Percentiles rank a stretch among this genome's conserved stretches.
Conservation (phyloP, 1,139 yeast genomes). For the Kazachstania sp. region DNA sequence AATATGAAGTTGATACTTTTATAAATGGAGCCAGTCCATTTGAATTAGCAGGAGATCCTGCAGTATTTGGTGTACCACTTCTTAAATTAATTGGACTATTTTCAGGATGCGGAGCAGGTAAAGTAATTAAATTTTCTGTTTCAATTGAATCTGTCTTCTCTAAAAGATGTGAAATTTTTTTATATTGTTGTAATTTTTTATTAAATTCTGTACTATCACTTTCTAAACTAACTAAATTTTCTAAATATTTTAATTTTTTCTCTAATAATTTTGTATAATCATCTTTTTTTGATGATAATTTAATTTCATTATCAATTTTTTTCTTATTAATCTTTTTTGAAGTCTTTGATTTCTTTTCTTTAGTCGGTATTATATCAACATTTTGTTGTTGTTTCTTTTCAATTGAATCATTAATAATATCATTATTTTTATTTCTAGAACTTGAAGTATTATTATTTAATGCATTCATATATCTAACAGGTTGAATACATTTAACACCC, state of each 20-base stretch:
- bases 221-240: constrained; percentile 33
- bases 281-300: constrained; percentile 28
- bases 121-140: constrained; percentile 6
- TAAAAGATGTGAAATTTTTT: constrained; percentile 35
- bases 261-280: constrained; percentile 47
- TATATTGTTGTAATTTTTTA: constrained; percentile 34
- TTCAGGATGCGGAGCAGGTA: constrained; percentile 1
- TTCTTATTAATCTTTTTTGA: neutral
- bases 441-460: constrained; percentile 2
- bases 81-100: neutral
- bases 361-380: neutral
- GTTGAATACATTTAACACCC: constrained; percentile 48
- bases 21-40: neutral
- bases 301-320: neutral
- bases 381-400: neutral
- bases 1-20: constrained; percentile 1
- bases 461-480: constrained; percentile 39
- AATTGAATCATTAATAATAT: too few species aligned
- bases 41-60: neutral
- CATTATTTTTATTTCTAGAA: neutral
- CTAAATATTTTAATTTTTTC: constrained; percentile 41
- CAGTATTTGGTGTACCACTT: neutral
- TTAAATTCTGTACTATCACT: constrained; percentile 22
- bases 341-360: neutral
- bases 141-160: constrained; percentile 11